Base-by-base conservation (phyloP, 768 basidiomycete species). In the Suillus subaureus region DNA sequence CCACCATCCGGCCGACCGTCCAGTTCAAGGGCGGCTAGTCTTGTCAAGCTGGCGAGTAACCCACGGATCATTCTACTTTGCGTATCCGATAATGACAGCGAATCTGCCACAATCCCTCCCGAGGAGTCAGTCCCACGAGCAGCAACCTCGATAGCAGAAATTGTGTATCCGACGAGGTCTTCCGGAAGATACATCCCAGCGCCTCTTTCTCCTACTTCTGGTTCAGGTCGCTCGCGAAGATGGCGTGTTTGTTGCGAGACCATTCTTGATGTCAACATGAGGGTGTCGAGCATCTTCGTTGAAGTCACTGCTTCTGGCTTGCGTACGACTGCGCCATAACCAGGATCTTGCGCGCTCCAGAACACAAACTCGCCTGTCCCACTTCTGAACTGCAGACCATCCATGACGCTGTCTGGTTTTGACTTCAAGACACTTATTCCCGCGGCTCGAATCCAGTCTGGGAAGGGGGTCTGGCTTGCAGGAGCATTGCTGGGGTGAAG, bases 301-400 rank as follows among this genome's bases (percentile, higher is more conserved):
- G 83, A 79, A 68, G 90, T 89, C 45, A 83, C 77, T 21, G 84
- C 83, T 9, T 89, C 87, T 45, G 80, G 73, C 15, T 82, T 79
- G 42, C 87, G 84, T 66, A 88, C 77, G 57, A 84, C 85, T 35
- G 79, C 79, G 35, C 83, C 77, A 68, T 92, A 93, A 8, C 85
- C 89, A 9, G 85, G 80, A 73, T 95, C 93, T 70, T 94, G 92
- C 0, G 91, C 91, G 68, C 86, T 85, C 93, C 93, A 95, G 71
- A 94, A 95, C 23, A 89, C 91, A 73, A 95, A 94, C 71, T 94
- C 93, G 35, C 93, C 93, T 0, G 92, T 93, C 39, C 93, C 92
- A 64, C 87, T 93, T 64, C 86, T 82, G 71, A 89, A 89, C 69
- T 93, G 92, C 61, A 94, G 74, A 0, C 87, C 84, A 62, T 94